Evolutionary conservation across 2,329 filamentous ascomycete genomes (phyloP).

Genomic region (Zymoseptoria ardabiliae): DNA sequence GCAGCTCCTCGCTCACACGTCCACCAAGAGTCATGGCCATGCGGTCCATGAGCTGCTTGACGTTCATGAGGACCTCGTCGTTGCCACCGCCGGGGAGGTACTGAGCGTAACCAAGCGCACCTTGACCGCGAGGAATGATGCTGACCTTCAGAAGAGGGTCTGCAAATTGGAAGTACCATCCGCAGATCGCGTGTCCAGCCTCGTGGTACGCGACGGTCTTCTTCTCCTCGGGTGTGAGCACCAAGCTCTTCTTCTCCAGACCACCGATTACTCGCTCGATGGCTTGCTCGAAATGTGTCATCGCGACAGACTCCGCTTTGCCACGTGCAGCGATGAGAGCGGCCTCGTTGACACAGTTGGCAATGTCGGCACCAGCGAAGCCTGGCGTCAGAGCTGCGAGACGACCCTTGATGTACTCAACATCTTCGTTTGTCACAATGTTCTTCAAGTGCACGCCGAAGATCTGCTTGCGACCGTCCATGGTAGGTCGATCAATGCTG

Average conservation of each 20-base stretch:
- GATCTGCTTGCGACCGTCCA: conserved; percentile 93
- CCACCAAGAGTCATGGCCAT: conserved; percentile 99
- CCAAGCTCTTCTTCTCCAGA: conserved; percentile 92
- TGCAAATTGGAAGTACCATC: conserved; percentile 95
- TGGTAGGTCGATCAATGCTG: conserved; percentile 86
- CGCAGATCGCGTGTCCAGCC: conserved; percentile 95
- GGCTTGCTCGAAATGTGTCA: conserved; percentile 92
- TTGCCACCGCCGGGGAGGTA: conserved; percentile 86
- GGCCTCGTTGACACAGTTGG: conserved; percentile 97
- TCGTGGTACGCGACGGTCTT: conserved; percentile 96
- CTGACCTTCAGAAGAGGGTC: conserved; percentile 96
- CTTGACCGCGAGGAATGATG: conserved; percentile 93
- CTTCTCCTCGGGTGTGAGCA: conserved; percentile 90
- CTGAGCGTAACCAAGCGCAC: conserved; percentile 90
- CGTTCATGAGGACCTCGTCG: conserved; percentile 93
- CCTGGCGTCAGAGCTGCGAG: conserved; percentile 89
- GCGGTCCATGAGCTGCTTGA: conserved; percentile 93
- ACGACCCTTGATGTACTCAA: conserved; percentile 79
- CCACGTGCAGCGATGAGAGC: conserved; percentile 85
- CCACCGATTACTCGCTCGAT: conserved; percentile 96
- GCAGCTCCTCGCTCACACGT: conserved; percentile 88
- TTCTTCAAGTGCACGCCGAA: conserved; percentile 92
- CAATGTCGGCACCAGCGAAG: conserved; percentile 95
- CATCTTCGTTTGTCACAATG: conserved; percentile 86
- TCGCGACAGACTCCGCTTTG: conserved; percentile 71